Conservation (phyloP, 2,329 filamentous ascomycete species). For the Phaeophleospora eucalypticola region DNA sequence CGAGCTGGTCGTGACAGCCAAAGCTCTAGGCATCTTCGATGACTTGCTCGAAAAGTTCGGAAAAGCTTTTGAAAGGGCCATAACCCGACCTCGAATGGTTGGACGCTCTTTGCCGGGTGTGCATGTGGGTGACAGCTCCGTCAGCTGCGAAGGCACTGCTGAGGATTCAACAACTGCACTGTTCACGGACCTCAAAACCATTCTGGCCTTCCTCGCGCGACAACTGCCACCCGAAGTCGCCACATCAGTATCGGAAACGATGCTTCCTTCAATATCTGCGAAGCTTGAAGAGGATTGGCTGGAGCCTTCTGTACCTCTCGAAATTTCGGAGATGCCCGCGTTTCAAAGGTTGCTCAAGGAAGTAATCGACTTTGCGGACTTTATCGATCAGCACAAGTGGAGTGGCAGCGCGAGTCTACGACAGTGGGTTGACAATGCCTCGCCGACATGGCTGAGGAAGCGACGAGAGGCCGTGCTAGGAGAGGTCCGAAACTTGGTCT, state of each 20-base stretch:
- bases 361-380: conserved; percentile 60
- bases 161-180: conserved; percentile 27
- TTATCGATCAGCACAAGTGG: conserved; percentile 61
- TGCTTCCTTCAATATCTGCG: conserved; percentile 66
- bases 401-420: conserved; percentile 58
- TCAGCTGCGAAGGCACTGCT: conserved; percentile 22
- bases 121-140: conserved; percentile 20
- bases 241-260: conserved; percentile 58
- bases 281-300: conserved; percentile 72
- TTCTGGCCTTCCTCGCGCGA: conserved; percentile 50
- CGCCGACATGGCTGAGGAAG: conserved; percentile 79
- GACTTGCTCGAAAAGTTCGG: conserved; percentile 23
- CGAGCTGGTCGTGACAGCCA: conserved; percentile 18
- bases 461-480: conserved; percentile 77
- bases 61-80: conserved; percentile 27
- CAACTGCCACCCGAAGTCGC: conserved; percentile 48
- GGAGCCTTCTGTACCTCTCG: conserved; percentile 68
- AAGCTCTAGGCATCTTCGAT: conserved; percentile 25
- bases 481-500: conserved; percentile 65
- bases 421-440: conserved; percentile 76
- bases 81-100: conserved; percentile 28
- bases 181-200: conserved; percentile 40
- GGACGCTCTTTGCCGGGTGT: conserved; percentile 17
- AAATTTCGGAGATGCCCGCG: conserved; percentile 63
- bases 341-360: conserved; percentile 69